Conservation (phyloP, 164 flowering plant species). For the Buxus sempervirens region DNA sequence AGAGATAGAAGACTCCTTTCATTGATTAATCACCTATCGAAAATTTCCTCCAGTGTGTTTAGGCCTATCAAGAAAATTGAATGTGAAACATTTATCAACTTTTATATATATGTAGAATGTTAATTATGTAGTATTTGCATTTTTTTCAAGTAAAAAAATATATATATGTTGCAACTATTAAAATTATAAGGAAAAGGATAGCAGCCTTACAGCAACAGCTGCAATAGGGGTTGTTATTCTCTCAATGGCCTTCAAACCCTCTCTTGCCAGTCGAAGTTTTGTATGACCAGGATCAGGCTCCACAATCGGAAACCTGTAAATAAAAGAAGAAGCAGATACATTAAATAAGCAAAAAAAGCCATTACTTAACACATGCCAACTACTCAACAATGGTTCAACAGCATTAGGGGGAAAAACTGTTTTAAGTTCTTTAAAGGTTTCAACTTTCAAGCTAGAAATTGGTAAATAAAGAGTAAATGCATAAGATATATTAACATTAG, state of each 20-base stretch:
- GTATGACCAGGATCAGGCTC: conserved; percentile 99
- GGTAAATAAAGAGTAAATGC: not conserved
- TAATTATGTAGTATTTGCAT: not conserved
- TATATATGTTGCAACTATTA: too few relatives aligned
- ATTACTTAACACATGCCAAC: not conserved
- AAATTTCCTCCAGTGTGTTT: not conserved
- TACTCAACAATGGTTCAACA: not conserved
- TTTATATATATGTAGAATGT: not conserved
- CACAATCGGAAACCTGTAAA: conserved; percentile 85
- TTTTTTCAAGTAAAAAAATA: not conserved
- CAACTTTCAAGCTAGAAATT: not conserved
- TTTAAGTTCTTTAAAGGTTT: not conserved
- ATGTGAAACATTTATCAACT: not conserved
- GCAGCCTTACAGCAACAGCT: conserved; percentile 83
- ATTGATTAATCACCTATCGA: not conserved
- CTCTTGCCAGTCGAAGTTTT: conserved; percentile 86
- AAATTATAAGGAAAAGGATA: conserved; percentile 1
- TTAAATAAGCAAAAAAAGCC: not conserved
- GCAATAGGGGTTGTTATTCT: conserved; percentile 87
- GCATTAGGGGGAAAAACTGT: not conserved
- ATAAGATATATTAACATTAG: not conserved
- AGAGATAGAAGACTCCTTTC: not conserved
- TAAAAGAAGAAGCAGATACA: conserved; percentile 5
- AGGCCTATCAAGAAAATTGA: not conserved
- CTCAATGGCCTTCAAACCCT: conserved; percentile 85